Percentiles rank a stretch among this genome's conserved stretches.
Evolutionary conservation across 768 basidiomycete species (phyloP).

Genomic region (Suillus tomentosus): DNA sequence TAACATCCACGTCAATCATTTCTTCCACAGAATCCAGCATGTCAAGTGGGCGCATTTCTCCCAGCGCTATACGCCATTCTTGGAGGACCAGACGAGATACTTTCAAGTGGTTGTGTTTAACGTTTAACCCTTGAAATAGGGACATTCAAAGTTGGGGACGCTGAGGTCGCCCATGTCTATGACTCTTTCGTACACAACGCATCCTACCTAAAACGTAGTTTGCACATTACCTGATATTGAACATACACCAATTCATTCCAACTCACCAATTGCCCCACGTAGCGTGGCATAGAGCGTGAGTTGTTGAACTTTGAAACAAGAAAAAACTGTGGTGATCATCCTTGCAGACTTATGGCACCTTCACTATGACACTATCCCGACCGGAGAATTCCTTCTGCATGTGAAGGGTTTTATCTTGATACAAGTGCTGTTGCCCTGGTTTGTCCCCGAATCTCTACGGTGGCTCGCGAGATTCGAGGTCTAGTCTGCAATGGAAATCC

Average conservation of each 20-base stretch:
- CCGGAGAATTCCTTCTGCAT: slow-evolving; percentile 22
- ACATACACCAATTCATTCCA: too few relatives aligned
- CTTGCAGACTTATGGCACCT: slow-evolving; percentile 22
- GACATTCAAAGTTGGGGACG: too few relatives aligned
- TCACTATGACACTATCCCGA: slow-evolving; percentile 13
- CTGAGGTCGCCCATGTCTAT: too few relatives aligned
- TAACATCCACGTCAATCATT: slow-evolving; percentile 32
- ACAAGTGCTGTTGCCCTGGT: slow-evolving; percentile 19
- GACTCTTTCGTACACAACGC: too few relatives aligned
- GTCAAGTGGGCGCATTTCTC: slow-evolving; percentile 30
- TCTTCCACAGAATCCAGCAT: slow-evolving; percentile 27
- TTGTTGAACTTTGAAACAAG: not conserved
- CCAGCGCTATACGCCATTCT: slow-evolving; percentile 38
- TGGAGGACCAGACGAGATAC: slow-evolving; percentile 22
- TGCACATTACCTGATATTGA: too few relatives aligned
- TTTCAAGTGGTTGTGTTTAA: too few relatives aligned
- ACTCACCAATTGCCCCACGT: not conserved
- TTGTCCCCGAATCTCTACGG: slow-evolving; percentile 42
- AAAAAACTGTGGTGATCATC: not conserved
- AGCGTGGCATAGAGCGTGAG: slow-evolving; percentile 65
- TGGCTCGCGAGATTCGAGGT: slow-evolving; percentile 31
- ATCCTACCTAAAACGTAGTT: too few relatives aligned
- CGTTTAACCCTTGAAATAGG: too few relatives aligned
- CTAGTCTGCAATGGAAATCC: slow-evolving; percentile 47
- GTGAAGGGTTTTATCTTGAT: slow-evolving; percentile 19